Percentiles rank a stretch among this genome's conserved stretches.
Conservation (phyloP, 2,329 filamentous ascomycete species). For the Lachnellula occidentalis region DNA sequence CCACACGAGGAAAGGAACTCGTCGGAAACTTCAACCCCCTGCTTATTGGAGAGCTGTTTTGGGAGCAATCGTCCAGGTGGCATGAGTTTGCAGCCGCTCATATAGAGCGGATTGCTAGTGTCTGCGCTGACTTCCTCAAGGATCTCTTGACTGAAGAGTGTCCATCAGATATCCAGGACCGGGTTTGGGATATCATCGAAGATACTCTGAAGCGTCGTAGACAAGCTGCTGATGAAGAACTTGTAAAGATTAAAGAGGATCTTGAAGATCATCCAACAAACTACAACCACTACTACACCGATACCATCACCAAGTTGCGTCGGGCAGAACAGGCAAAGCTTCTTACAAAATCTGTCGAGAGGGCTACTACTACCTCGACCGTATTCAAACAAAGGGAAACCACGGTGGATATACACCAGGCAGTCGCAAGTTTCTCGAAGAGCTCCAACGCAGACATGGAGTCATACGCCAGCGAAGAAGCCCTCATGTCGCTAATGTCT, state of each 20-base stretch:
- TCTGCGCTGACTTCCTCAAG: constrained; percentile 19
- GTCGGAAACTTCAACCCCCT: constrained; percentile 36
- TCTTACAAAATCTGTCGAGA: background rate
- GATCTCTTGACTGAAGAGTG: constrained; percentile 16
- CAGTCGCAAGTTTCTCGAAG: constrained; percentile 2
- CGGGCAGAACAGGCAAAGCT: constrained; percentile 2
- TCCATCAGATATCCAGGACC: constrained; percentile 17
- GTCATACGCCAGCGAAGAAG: constrained; percentile 26
- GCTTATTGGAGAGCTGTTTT: constrained; percentile 36
- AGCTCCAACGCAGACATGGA: constrained; percentile 24
- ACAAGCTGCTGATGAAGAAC: constrained; percentile 22
- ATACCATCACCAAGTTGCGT: constrained; percentile 25
- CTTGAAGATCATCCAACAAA: constrained; percentile 28
- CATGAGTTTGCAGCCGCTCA: constrained; percentile 25
- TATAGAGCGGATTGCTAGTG: constrained; percentile 14
- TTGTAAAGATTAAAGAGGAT: constrained; percentile 28
- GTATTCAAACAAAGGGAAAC: background rate
- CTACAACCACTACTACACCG: constrained; percentile 34
- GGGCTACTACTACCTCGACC: background rate
- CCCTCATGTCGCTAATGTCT: constrained; percentile 25
- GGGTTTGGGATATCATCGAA: constrained; percentile 15
- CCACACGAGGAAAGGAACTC: constrained; percentile 32
- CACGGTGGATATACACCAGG: constrained; percentile 5
- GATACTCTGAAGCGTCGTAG: constrained; percentile 15
- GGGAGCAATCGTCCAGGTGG: constrained; percentile 35